These are phyloP conservation scores for Pseudocercospora fuligena DNA, from an alignment of 2,329 filamentous ascomycete genomes.

Conservation along the genomic window DNA sequence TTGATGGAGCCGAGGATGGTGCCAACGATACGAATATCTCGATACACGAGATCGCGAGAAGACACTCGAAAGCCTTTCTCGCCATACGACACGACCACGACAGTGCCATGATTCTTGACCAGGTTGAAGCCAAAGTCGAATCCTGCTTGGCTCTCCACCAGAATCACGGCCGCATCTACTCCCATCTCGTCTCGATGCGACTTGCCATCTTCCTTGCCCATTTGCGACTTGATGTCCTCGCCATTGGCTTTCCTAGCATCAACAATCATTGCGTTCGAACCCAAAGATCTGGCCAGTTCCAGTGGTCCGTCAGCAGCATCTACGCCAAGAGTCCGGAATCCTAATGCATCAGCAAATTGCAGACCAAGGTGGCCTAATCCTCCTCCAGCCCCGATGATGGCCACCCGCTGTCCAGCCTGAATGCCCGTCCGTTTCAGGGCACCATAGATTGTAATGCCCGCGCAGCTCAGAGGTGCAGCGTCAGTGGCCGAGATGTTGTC, in stretches of 20 bases:
- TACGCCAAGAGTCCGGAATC: slow-evolving; percentile 45
- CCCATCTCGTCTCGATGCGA: slow-evolving; percentile 48
- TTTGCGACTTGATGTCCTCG: slow-evolving; percentile 37
- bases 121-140: slow-evolving; percentile 55
- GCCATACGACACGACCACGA: slow-evolving; percentile 54
- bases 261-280: slow-evolving; percentile 55
- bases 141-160: slow-evolving; percentile 53
- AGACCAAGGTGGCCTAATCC: slow-evolving; percentile 54
- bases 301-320: slow-evolving; percentile 47
- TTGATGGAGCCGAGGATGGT: slow-evolving; percentile 51
- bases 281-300: slow-evolving; percentile 42
- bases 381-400: slow-evolving; percentile 48
- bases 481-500: slow-evolving; percentile 56
- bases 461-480: slow-evolving; percentile 65
- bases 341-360: slow-evolving; percentile 55
- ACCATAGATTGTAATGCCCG: slow-evolving; percentile 61
- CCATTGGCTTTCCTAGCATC: slow-evolving; percentile 46
- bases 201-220: slow-evolving; percentile 46
- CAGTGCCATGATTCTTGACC: slow-evolving; percentile 52
- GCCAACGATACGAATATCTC: slow-evolving; percentile 50
- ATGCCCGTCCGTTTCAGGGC: slow-evolving; percentile 46
- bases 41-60: slow-evolving; percentile 49
- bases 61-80: slow-evolving; percentile 51
- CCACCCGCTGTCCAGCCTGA: slow-evolving; percentile 45
- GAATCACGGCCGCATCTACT: slow-evolving; percentile 52